Percentiles rank a stretch among this genome's conserved stretches.
Conservation (phyloP, 2,329 filamentous ascomycete genomes). For the Nothophaeocryptopus gaeumannii region DNA sequence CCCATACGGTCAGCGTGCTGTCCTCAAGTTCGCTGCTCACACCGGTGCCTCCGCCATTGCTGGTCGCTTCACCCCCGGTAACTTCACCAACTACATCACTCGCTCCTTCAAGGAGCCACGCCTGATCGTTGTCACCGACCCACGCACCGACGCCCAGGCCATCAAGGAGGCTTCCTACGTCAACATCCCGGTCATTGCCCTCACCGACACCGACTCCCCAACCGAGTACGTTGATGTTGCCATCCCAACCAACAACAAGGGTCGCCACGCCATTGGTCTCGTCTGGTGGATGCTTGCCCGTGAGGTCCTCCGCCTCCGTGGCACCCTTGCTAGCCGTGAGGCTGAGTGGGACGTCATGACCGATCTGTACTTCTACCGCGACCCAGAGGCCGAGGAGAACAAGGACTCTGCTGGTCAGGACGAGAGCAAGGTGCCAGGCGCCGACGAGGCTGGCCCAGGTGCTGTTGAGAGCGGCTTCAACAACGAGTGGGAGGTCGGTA, state of each 20-base stretch:
- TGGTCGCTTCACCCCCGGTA: slow-evolving; percentile 99
- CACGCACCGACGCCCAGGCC: slow-evolving; percentile 98
- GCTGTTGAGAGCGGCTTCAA: slow-evolving; percentile 78
- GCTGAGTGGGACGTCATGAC: slow-evolving; percentile 99
- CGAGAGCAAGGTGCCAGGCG: slow-evolving; percentile 79
- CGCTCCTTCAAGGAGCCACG: slow-evolving; percentile 99
- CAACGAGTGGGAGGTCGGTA: slow-evolving; percentile 80
- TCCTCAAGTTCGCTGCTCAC: slow-evolving; percentile 99
- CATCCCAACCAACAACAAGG: slow-evolving; percentile 99
- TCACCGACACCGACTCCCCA: slow-evolving; percentile 98
- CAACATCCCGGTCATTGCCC: slow-evolving; percentile 99
- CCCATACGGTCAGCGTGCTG: slow-evolving; percentile 98
- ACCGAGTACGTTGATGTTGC: slow-evolving; percentile 99
- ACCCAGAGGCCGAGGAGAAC: slow-evolving; percentile 98
- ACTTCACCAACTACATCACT: slow-evolving; percentile 99
- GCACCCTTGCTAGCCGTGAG: slow-evolving; percentile 93
- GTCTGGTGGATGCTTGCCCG: slow-evolving; percentile 99
- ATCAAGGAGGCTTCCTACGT: slow-evolving; percentile 99
- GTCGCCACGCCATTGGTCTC: slow-evolving; percentile 96
- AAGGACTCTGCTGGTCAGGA: slow-evolving; percentile 80
- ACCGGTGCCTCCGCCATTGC: slow-evolving; percentile 97
- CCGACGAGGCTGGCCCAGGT: slow-evolving; percentile 77
- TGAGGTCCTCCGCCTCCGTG: slow-evolving; percentile 98
- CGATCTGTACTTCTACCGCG: slow-evolving; percentile 99
- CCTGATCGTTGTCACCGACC: slow-evolving; percentile 98